These are phyloP conservation scores for Agaricales sp. DNA, from an alignment of 1,284 basidiomycete genomes.

Conservation along the genomic window DNA sequence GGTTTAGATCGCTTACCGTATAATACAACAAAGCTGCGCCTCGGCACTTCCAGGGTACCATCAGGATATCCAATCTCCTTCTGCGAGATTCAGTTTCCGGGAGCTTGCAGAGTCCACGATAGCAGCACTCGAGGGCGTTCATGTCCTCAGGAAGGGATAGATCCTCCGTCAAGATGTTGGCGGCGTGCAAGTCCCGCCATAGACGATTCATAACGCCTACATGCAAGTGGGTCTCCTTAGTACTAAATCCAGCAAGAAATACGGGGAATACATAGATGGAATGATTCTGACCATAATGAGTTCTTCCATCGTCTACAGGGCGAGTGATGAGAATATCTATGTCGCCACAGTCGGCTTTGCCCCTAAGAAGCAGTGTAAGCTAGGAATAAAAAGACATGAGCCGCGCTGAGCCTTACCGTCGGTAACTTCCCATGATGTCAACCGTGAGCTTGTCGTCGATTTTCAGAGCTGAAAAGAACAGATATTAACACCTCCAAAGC, in stretches of 20 bases:
- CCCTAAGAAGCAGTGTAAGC: constrained; percentile 28
- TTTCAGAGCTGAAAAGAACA: constrained; percentile 36
- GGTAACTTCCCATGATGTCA: constrained; percentile 86
- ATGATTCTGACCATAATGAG: constrained; percentile 46
- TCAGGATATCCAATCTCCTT: constrained; percentile 77
- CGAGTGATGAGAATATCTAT: constrained; percentile 86
- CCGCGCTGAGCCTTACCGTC: constrained; percentile 43
- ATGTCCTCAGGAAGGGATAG: constrained; percentile 63
- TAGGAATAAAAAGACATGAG: constrained; percentile 6
- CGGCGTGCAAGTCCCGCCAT: constrained; percentile 42
- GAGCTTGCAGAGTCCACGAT: constrained; percentile 67
- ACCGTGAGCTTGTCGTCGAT: constrained; percentile 68
- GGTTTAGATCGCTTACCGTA: constrained; percentile 44
- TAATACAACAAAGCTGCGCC: constrained; percentile 87
- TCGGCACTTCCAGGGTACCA: constrained; percentile 65
- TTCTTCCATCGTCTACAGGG: constrained; percentile 57
- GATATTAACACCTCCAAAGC: too few relatives aligned
- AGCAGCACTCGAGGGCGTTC: constrained; percentile 60
- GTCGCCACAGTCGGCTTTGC: constrained; percentile 74
- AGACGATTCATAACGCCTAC: constrained; percentile 50
- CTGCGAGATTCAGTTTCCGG: constrained; percentile 30
- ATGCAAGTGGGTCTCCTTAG: constrained; percentile 6
- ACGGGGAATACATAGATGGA: background rate
- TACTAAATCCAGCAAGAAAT: constrained; percentile 3
- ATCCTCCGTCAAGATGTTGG: constrained; percentile 66